These are phyloP conservation scores for Dipteronia dyeriana DNA, from an alignment of 345 rosid species.

Conservation along the genomic window DNA sequence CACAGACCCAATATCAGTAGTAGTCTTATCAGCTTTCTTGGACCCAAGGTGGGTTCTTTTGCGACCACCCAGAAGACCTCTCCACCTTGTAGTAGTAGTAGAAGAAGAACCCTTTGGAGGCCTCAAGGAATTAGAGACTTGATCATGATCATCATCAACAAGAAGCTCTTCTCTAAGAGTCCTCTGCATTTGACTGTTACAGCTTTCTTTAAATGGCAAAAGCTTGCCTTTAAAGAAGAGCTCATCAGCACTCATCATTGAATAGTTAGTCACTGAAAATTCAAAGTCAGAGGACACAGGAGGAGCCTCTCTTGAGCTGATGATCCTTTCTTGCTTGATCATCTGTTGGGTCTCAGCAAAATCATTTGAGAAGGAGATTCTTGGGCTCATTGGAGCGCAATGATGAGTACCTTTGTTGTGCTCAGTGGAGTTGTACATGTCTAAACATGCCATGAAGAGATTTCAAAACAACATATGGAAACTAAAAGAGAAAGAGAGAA, in stretches of 20 bases:
- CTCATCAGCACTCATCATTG: constrained; percentile 98
- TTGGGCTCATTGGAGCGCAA: constrained; percentile 65
- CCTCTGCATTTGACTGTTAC: constrained; percentile 57
- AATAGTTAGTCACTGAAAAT: constrained; percentile 72
- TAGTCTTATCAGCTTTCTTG: constrained; percentile 54
- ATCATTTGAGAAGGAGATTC: constrained; percentile 91
- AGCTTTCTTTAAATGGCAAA: constrained; percentile 67
- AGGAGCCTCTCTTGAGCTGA: constrained; percentile 37
- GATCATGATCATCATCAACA: constrained; percentile 39
- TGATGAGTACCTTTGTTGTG: constrained; percentile 42
- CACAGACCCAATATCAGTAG: constrained; percentile 23
- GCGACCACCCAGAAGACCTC: constrained; percentile 81
- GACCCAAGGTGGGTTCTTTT: constrained; percentile 71
- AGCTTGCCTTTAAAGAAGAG: constrained; percentile 90
- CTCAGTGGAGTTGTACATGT: constrained; percentile 68
- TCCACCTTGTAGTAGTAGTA: constrained; percentile 54
- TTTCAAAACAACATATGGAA: constrained; percentile 34
- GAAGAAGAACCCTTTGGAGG: constrained; percentile 59
- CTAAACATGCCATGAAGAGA: constrained; percentile 73
- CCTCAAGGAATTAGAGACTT: constrained; percentile 33
- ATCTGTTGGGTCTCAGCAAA: constrained; percentile 63
- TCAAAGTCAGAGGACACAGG: constrained; percentile 76
- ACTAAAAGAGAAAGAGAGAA: not conserved
- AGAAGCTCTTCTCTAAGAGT: constrained; percentile 93
- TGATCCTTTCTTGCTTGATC: constrained; percentile 42